Evolutionary conservation across 805 yeast genomes (phyloP).

Genomic region (Saccharomycopsis sp.): DNA sequence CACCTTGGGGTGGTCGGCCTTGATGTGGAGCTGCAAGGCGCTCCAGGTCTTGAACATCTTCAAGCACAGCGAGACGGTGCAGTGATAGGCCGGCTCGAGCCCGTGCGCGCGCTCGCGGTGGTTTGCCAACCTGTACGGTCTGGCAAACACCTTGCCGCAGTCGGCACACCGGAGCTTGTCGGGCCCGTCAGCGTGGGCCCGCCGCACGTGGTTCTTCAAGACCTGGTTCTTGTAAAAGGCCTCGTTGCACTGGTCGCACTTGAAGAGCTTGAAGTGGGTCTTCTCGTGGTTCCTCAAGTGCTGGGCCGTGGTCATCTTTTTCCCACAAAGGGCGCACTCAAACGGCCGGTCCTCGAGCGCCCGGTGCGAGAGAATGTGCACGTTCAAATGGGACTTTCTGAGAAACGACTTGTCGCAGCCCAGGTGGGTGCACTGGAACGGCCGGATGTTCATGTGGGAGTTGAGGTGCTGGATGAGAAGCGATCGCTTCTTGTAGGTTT

Average conservation of each 20-base stretch:
- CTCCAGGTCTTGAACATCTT: slow-evolving; percentile 61
- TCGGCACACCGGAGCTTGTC: slow-evolving; percentile 43
- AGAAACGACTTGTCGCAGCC: slow-evolving; percentile 58
- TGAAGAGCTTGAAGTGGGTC: slow-evolving; percentile 63
- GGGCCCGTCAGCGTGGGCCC: slow-evolving; percentile 44
- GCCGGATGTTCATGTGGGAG: slow-evolving; percentile 70
- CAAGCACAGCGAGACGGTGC: slow-evolving; percentile 55
- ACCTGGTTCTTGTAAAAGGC: slow-evolving; percentile 69
- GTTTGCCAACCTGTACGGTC: slow-evolving; percentile 55
- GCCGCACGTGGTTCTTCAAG: slow-evolving; percentile 57
- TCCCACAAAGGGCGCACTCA: slow-evolving; percentile 65
- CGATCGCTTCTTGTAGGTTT: slow-evolving; percentile 74
- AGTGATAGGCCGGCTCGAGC: slow-evolving; percentile 43
- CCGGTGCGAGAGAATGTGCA: slow-evolving; percentile 61
- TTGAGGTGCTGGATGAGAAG: slow-evolving; percentile 73
- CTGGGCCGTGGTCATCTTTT: slow-evolving; percentile 73
- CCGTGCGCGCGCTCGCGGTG: slow-evolving; percentile 65
- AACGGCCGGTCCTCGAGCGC: slow-evolving; percentile 50
- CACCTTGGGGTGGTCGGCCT: slow-evolving; percentile 63
- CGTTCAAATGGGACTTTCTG: slow-evolving; percentile 69
- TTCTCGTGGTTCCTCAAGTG: slow-evolving; percentile 76
- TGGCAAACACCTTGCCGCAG: slow-evolving; percentile 56
- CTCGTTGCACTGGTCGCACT: slow-evolving; percentile 60
- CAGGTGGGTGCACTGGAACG: slow-evolving; percentile 49
- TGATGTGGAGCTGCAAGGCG: slow-evolving; percentile 60